Base-by-base conservation (phyloP, 2,329 filamentous ascomycete genomes). In the Byssothecium circinans region DNA sequence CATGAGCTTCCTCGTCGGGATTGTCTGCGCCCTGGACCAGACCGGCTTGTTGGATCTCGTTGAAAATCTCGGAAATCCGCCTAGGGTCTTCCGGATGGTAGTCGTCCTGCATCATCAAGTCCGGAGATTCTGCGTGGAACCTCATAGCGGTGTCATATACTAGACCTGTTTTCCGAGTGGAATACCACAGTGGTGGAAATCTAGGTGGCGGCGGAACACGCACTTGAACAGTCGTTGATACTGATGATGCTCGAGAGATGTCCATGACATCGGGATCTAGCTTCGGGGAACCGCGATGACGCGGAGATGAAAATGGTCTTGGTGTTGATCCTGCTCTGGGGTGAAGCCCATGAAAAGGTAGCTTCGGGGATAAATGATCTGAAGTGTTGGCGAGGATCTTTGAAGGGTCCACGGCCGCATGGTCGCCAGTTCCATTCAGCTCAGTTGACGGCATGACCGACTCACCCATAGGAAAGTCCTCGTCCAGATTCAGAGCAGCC, bases 41-140 rank as follows among this genome's bases (percentile, higher is more conserved):
- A 0, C 90, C 91, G 32, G 86, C 87, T 57, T 86, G 81, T 66
- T 88, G 90, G 59, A 99, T 87, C 32, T 89, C 89, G 59, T 89
- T 87, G 79, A 94, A 96, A 58, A 99, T 99, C 62, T 89, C 87
- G 61, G 91, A 89, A 50, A 99, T 96, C 12, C 94, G 85, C 22
- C 90, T 81, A 1, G 94, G 94, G 62, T 99, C 94, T 70, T 99
- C 94, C 0, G 94, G 94, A 64, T 99, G 94, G 18, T 95, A 86
- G 18, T 92, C 87, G 39, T 85, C 81, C 1, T 81, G 79, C 0
- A 62, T 53, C 44, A 56, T 58, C 23, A 60, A 50, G 15, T 75
- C 71, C 3, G 76, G 74, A 2, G 79, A 75, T 66, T 96, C 95
- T 45, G 91, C 88, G 68, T 99, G 94, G 51, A 95, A 87, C 51